Conservation (phyloP, 306 rosid species). For the Castanospermum australe region DNA sequence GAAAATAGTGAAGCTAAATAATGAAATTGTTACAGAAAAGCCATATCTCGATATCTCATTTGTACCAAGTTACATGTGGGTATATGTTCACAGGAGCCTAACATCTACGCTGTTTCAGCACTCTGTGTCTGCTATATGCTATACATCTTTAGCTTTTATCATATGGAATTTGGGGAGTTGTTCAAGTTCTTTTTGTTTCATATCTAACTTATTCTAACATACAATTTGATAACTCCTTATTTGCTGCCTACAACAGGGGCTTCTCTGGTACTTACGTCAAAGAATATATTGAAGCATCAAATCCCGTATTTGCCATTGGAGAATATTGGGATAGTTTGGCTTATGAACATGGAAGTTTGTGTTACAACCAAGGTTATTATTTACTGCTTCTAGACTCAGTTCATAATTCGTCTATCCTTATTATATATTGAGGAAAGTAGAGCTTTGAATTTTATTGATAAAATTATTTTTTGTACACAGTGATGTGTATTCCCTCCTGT, state of each 20-base stretch:
- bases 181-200: conserved; percentile 11
- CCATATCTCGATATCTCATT: not conserved
- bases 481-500: too few relatives aligned
- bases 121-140: not conserved
- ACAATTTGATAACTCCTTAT: conserved; percentile 20
- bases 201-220: not conserved
- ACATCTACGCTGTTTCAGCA: not conserved
- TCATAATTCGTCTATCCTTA: conserved; percentile 13
- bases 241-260: conserved; percentile 58
- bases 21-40: not conserved
- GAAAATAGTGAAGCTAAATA: not conserved
- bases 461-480: not conserved
- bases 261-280: conserved; percentile 69
- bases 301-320: conserved; percentile 74
- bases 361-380: conserved; percentile 69
- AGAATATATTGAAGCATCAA: conserved; percentile 72
- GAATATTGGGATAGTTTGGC: conserved; percentile 82
- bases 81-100: conserved; percentile 12
- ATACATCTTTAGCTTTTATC: not conserved
- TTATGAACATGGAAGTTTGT: conserved; percentile 66
- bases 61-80: not conserved
- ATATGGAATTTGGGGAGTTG: not conserved
- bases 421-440: not conserved
- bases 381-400: conserved; percentile 6
- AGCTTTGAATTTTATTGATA: not conserved